A percentile compares a stretch with the other conserved stretches of the same genome.
Evolutionary conservation across 2,329 filamentous ascomycete species (phyloP).

Genomic region (Sphaceloma murrayae): DNA sequence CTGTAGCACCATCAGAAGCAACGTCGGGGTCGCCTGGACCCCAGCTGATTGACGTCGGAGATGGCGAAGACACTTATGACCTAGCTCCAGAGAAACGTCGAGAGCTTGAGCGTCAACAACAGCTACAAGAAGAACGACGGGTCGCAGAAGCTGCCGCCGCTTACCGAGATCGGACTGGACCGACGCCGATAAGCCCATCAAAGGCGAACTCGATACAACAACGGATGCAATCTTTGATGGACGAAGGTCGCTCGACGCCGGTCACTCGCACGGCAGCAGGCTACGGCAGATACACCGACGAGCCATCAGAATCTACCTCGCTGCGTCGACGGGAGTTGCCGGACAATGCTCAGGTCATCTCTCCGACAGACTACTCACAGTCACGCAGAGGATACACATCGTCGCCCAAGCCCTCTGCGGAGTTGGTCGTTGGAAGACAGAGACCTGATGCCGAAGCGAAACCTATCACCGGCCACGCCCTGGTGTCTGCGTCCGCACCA

Average conservation of each 20-base stretch:
- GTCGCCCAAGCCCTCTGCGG: constrained; percentile 1
- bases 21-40: constrained; percentile 49
- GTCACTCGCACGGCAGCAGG: constrained; percentile 69
- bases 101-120: constrained; percentile 71
- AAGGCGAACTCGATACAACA: constrained; percentile 82
- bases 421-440: not conserved
- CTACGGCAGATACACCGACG: constrained; percentile 75
- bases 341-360: constrained; percentile 10
- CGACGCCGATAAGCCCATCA: constrained; percentile 50
- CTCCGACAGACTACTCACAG: constrained; percentile 6
- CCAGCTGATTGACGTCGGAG: constrained; percentile 50
- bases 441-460: constrained; percentile 3
- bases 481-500: constrained; percentile 27
- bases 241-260: constrained; percentile 58
- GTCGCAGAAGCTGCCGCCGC: constrained; percentile 84
- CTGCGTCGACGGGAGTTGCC: constrained; percentile 1
- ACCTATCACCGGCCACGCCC: constrained; percentile 15
- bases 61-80: constrained; percentile 57
- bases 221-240: constrained; percentile 74
- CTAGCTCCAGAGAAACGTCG: constrained; percentile 80
- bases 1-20: constrained; percentile 67
- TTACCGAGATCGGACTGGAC: constrained; percentile 66
- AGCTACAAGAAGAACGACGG: constrained; percentile 80
- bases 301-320: constrained; percentile 1
- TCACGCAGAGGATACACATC: constrained; percentile 1